phyloP scores from a whole-genome alignment of 345 rosid genomes.

The Eucalyptus erythrocorys region DNA sequence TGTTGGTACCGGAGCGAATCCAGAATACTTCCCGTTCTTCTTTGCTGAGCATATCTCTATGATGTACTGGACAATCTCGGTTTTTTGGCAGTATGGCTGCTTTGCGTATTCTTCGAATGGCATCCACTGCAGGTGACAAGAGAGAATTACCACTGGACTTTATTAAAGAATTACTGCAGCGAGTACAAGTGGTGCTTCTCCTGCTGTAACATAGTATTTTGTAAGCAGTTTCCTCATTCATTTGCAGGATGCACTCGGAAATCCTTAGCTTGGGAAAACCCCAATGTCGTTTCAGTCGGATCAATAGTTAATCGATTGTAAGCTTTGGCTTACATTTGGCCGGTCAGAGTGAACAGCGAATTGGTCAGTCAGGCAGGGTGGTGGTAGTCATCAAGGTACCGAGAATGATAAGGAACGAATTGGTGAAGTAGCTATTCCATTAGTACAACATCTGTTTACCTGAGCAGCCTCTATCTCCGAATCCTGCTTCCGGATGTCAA shows the following conservation, averaged over 20 bases:
- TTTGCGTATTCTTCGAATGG: conserved; percentile 32
- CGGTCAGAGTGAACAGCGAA: background rate
- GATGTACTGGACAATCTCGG: conserved; percentile 7
- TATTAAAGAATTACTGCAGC: background rate
- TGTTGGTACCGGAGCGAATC: conserved; percentile 11
- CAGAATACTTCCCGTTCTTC: conserved; percentile 10
- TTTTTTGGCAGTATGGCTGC: conserved; percentile 15
- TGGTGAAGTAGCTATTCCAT: background rate
- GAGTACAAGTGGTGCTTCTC: background rate
- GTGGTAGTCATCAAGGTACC: background rate
- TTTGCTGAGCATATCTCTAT: conserved; percentile 16
- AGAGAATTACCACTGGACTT: background rate
- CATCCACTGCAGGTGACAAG: conserved; percentile 56
- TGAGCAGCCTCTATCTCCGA: conserved; percentile 68
- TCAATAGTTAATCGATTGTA: background rate
- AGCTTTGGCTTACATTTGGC: background rate
- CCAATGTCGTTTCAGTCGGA: background rate
- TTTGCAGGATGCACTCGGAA: background rate
- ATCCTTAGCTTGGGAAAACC: background rate
- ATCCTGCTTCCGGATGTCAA: conserved; percentile 53
- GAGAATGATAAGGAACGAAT: background rate
- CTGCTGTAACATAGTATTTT: background rate
- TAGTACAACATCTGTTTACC: conserved; percentile 16
- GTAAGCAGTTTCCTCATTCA: background rate
- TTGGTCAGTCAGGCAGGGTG: background rate